Base-by-base conservation (phyloP, 2,329 filamentous ascomycete species). In the Ceratocystis cubensis region DNA sequence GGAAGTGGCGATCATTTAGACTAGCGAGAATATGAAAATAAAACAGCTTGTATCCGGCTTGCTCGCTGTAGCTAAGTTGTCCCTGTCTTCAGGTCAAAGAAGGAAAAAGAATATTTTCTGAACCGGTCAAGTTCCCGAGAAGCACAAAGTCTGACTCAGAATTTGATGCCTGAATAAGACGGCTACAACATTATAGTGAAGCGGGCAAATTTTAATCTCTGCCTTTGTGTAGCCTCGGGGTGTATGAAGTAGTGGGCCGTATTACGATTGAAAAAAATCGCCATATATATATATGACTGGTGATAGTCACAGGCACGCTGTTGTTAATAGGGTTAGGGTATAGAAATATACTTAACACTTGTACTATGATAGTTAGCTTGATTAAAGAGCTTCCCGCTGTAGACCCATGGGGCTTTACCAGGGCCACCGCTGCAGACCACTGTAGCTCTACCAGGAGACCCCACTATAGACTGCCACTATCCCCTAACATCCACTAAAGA, bases 141-240 rank as follows among this genome's bases (percentile, higher is more conserved):
- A 22, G 28, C 13, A 5, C 22, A 17, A 37, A 17, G 10, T 17
- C 10, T 59, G 28, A 59, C 56, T 37, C 56, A 59, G 7, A 30
- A 59, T 28, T 59, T 37, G 56, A 59, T 59, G 56, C 56, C 56
- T 59, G 56, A n/a, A 59, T 59, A 59, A 37, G 20, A 53, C 48
- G 22, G 48, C n/a, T 59, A 30, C 37, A 41, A 13, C 10, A 13
- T 41, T 41, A 8, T 6, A 59, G 56, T 6, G 2, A 13, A 33
- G 53, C 28, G 2, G 53, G 15, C 53, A 57, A 1, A 33, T 33
- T 33, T 33, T n/a, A 22, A n/a, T 10, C 13, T 50, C 22, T n/a
- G 46, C n/a, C 46, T 22, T 50, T 50, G 17, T 50, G n/a, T 22
- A 50, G 22, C 46, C 20, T 50, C 2, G 20, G 17, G 6, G 6